Conservation (phyloP, 352 stramenopile species). For the Pythium aquatile region DNA sequence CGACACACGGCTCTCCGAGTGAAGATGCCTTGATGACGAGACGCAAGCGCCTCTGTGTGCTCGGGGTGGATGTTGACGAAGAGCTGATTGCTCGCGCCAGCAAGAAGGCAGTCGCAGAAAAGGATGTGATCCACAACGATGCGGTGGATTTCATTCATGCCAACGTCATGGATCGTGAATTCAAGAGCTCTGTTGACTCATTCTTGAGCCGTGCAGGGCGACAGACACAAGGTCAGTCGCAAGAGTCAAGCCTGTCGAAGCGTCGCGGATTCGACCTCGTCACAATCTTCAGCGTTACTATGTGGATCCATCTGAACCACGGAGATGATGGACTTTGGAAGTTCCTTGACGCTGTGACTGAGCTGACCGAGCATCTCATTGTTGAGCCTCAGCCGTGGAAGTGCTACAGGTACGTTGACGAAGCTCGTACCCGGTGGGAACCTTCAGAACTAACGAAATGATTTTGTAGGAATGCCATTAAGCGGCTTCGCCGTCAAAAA, state of each 20-base stretch:
- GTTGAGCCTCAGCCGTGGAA: conserved; percentile 85
- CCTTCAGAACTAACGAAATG: neutral
- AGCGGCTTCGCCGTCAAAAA: conserved; percentile 55
- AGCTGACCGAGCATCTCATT: conserved; percentile 68
- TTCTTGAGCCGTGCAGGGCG: conserved; percentile 49
- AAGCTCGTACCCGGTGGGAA: neutral
- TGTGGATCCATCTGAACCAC: conserved; percentile 89
- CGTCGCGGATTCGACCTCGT: conserved; percentile 52
- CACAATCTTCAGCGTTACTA: conserved; percentile 83
- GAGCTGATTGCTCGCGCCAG: conserved; percentile 57
- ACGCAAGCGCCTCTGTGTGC: conserved; percentile 43
- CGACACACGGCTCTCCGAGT: neutral
- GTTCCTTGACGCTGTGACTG: conserved; percentile 62
- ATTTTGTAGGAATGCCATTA: conserved; percentile 55
- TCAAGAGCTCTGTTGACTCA: conserved; percentile 38
- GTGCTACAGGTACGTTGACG: conserved; percentile 60
- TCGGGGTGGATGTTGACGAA: conserved; percentile 75
- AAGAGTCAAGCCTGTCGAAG: neutral
- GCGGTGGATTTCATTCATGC: conserved; percentile 50
- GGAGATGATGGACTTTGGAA: conserved; percentile 76
- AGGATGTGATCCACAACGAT: conserved; percentile 26
- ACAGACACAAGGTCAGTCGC: neutral
- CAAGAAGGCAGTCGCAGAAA: conserved; percentile 36
- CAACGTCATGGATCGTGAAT: conserved; percentile 54
- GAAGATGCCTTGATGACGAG: conserved; percentile 7